Conservation (phyloP, 768 basidiomycete genomes). For the Panaeolus papilionaceus region DNA sequence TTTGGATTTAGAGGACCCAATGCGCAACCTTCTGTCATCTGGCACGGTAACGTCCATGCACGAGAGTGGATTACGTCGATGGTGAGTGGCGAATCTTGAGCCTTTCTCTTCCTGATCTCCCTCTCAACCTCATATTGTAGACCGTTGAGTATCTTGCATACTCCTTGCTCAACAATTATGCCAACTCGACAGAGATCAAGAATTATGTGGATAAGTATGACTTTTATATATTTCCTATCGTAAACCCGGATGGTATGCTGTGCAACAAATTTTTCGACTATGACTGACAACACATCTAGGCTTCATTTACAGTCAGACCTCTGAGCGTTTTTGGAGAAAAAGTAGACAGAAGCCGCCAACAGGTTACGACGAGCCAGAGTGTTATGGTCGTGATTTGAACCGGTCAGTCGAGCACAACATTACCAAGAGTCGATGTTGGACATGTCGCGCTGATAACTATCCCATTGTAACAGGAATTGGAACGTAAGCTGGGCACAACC, state of each 20-base stretch:
- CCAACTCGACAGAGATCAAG: conserved; percentile 11
- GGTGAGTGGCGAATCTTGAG: neutral
- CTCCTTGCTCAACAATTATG: conserved; percentile 8
- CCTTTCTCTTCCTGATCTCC: neutral
- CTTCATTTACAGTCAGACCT: conserved; percentile 14
- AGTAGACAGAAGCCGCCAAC: neutral
- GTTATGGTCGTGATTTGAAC: conserved; percentile 6
- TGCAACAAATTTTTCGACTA: neutral
- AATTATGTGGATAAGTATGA: conserved; percentile 11
- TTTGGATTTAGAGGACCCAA: conserved; percentile 16
- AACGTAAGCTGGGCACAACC: conserved; percentile 9
- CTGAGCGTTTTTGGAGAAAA: neutral
- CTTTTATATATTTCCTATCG: conserved; percentile 16
- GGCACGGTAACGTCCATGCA: conserved; percentile 16
- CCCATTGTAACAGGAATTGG: conserved; percentile 10
- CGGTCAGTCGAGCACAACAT: neutral
- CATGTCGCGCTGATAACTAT: neutral
- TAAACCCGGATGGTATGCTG: conserved; percentile 13
- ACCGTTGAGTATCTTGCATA: conserved; percentile 11
- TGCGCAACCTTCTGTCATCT: conserved; percentile 10
- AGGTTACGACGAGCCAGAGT: neutral
- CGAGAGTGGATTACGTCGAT: conserved; percentile 15
- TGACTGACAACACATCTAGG: neutral
- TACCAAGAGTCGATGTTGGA: neutral
- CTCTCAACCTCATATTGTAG: neutral